Percentiles rank a stretch among this genome's conserved stretches.
These are phyloP conservation scores for Clavulina sp. DNA, from an alignment of 768 basidiomycete species.

Conservation along the genomic window DNA sequence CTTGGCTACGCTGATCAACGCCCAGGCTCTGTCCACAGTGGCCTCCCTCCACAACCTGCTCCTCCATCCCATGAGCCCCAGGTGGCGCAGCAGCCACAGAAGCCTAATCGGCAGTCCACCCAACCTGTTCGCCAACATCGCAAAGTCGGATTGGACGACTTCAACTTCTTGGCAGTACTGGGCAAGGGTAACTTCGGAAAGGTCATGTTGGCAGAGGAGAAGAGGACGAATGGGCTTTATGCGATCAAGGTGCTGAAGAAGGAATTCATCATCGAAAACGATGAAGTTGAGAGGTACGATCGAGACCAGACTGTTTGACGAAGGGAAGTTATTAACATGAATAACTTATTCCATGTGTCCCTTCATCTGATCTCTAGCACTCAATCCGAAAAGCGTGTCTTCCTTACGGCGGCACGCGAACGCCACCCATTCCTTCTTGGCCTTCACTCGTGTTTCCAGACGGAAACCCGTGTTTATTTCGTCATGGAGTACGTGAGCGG, in stretches of 20 bases:
- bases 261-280: conserved; percentile 99
- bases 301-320: not conserved
- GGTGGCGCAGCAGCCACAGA: too few relatives aligned
- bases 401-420: conserved; percentile 89
- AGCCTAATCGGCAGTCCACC: too few relatives aligned
- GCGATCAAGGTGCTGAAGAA: conserved; percentile 99
- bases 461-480: conserved; percentile 97
- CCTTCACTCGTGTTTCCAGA: conserved; percentile 98
- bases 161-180: conserved; percentile 95
- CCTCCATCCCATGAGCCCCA: too few relatives aligned
- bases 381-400: conserved; percentile 97
- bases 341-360: not conserved
- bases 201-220: conserved; percentile 99
- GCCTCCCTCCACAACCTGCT: too few relatives aligned
- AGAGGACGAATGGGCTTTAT: conserved; percentile 69
- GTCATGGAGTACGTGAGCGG: conserved; percentile 99
- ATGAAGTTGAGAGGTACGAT: conserved; percentile 91
- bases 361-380: conserved; percentile 37
- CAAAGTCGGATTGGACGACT: conserved; percentile 93
- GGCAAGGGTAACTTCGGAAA: conserved; percentile 99
- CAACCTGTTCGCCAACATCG: too few relatives aligned
- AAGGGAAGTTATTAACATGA: not conserved
- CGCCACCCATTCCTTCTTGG: conserved; percentile 95
- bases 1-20: too few relatives aligned
- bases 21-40: too few relatives aligned